Evolutionary conservation across 192 early-diverging fungal species (phyloP).

Genomic region (Gryganskiella cystojenkinii): DNA sequence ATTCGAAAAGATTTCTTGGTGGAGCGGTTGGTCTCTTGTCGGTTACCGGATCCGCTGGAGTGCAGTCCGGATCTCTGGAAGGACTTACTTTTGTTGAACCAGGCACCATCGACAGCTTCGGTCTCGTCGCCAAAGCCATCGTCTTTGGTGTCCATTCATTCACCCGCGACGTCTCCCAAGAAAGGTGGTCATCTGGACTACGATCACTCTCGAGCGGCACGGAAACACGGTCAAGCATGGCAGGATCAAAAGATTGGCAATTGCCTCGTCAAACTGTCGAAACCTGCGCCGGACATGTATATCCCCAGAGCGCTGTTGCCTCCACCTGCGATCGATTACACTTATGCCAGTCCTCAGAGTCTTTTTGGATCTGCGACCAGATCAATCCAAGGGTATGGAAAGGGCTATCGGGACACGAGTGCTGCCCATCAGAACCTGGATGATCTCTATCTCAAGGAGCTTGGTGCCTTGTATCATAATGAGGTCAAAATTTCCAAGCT

Average conservation of each 20-base stretch:
- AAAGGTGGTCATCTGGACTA: too few species aligned
- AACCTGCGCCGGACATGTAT: slow-evolving; percentile 12
- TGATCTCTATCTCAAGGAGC: slow-evolving; percentile 38
- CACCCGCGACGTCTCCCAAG: background rate
- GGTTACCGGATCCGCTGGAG: slow-evolving; percentile 36
- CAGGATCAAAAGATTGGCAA: slow-evolving; percentile 46
- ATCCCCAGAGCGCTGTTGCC: slow-evolving; percentile 2
- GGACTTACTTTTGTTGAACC: slow-evolving; percentile 33
- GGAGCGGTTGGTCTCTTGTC: slow-evolving; percentile 36
- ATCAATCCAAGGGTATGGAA: slow-evolving; percentile 32
- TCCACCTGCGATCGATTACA: background rate
- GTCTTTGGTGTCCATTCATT: slow-evolving; percentile 5
- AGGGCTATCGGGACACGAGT: slow-evolving; percentile 12
- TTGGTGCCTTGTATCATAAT: slow-evolving; percentile 52
- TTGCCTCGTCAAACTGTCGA: slow-evolving; percentile 27
- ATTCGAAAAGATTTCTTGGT: slow-evolving; percentile 48
- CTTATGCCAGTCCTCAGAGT: slow-evolving; percentile 14
- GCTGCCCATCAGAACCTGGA: slow-evolving; percentile 45
- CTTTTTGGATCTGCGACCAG: slow-evolving; percentile 26
- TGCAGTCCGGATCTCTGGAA: slow-evolving; percentile 47
- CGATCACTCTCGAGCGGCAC: slow-evolving; percentile 12
- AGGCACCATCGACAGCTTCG: background rate
- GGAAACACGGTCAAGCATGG: slow-evolving; percentile 41
- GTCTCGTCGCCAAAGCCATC: slow-evolving; percentile 13
- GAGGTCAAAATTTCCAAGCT: slow-evolving; percentile 31